Base-by-base conservation (phyloP, 495 filamentous ascomycete genomes). In the Annulohypoxylon moriforme region DNA sequence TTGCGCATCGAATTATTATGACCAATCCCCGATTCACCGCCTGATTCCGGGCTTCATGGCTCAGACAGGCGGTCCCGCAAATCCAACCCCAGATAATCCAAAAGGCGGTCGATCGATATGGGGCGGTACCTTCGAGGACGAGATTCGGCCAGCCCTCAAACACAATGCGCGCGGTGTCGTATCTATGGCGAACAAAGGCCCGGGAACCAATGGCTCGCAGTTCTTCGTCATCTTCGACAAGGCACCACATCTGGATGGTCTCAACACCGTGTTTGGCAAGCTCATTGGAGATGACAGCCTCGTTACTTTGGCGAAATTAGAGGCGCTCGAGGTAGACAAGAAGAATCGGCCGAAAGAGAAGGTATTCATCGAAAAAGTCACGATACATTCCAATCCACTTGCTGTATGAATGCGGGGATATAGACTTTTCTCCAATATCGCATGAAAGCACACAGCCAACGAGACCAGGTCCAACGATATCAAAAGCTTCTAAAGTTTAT, bases 191-290 rank as follows among this genome's bases (percentile, higher is more conserved):
- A 96, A 97, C 74, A 93, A 93, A 73, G 90, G 92, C 2, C 85
- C 92, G 2, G 86, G 86, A 8, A 94, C 94, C 47, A 99, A 99
- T 79, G 95, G 93, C 14, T 94, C 91, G 68, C 96, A 99, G 82
- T 99, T 98, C 78, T 99, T 97, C 79, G 86, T 99, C 55, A 87
- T 90, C 6, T 94, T 95, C 79, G 93, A 91, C 50, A 86, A 91
- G 25, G 93, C 94, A 46, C 90, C 93, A 60, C 96, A 99, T 88
- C 82, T 99, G 33, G 96, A 98, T 81, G 96, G 96, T 4, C 88
- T 93, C 67, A 99, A 95, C 77, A 97, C 93, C 0, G 92, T 96
- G 2, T 98, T 99, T 81, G 96, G 96, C 25, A 91, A 92, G 79
- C 87, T 98, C 50, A 62, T 86, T 81, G 81, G 85, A 60, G 72